phyloP scores from a whole-genome alignment of 2,329 filamentous ascomycete genomes.

The Colletotrichum orbiculare region DNA sequence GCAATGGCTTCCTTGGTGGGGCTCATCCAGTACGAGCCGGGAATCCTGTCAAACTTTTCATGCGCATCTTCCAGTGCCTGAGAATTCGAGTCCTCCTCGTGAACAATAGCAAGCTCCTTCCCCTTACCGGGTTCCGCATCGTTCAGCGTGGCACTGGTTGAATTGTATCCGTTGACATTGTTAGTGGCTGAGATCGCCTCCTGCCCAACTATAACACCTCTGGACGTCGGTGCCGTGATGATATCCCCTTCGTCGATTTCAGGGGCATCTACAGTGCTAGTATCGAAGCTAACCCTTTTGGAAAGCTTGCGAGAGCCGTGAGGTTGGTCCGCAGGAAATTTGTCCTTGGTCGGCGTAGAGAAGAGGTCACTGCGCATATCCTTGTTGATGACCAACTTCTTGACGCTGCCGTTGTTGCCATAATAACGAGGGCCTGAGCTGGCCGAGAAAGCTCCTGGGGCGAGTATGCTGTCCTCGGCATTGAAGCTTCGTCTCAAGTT shows the following conservation, averaged over 20 bases:
- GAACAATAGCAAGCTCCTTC: conserved; percentile 82
- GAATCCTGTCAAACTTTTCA: conserved; percentile 56
- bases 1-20: conserved; percentile 80
- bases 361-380: conserved; percentile 81
- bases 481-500: conserved; percentile 86
- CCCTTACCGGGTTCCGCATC: conserved; percentile 80
- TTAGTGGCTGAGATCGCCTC: conserved; percentile 10
- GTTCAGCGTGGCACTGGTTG: conserved; percentile 50
- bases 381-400: conserved; percentile 93
- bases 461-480: conserved; percentile 85
- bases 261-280: conserved; percentile 60
- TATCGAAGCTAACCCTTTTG: conserved; percentile 94
- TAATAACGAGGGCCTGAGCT: conserved; percentile 72
- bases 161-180: conserved; percentile 35
- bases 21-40: conserved; percentile 88
- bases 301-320: conserved; percentile 68
- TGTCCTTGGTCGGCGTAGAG: conserved; percentile 68
- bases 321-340: conserved; percentile 51
- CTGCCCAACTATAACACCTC: conserved; percentile 8
- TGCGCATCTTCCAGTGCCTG: conserved; percentile 42
- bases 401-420: conserved; percentile 77
- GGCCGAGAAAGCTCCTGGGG: conserved; percentile 85
- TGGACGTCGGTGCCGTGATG: conserved; percentile 5
- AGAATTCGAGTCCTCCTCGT: conserved; percentile 69
- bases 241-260: conserved; percentile 26